A percentile compares a stretch with the other conserved stretches of the same genome.
phyloP scores from a whole-genome alignment of 2,329 filamentous ascomycete genomes.

The Cadophora luteo-olivacea region DNA sequence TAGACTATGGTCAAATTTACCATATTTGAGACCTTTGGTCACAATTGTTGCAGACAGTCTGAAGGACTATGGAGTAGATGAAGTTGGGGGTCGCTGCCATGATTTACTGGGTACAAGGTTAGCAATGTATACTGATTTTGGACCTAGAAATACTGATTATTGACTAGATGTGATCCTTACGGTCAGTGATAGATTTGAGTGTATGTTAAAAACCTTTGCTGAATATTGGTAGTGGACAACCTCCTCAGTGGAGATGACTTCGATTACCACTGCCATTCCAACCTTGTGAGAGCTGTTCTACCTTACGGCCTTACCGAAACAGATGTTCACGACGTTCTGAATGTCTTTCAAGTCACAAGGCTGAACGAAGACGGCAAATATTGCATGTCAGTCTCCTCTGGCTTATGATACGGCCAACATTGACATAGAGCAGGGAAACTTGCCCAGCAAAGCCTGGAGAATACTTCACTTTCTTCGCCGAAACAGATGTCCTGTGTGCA shows the following conservation, averaged over 20 bases:
- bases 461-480: constrained; percentile 76
- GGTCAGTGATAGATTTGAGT: constrained; percentile 40
- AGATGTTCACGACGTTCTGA: constrained; percentile 85
- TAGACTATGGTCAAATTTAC: constrained; percentile 78
- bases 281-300: constrained; percentile 75
- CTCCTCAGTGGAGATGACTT: constrained; percentile 75
- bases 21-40: constrained; percentile 76
- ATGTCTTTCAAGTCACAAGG: constrained; percentile 85
- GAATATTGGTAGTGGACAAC: constrained; percentile 61
- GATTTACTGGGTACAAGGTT: constrained; percentile 75
- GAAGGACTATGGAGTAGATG: constrained; percentile 63
- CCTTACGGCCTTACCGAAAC: constrained; percentile 72
- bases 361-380: constrained; percentile 75
- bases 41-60: constrained; percentile 76
- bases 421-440: constrained; percentile 45
- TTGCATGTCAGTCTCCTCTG: constrained; percentile 61
- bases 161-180: constrained; percentile 76
- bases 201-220: constrained; percentile 1
- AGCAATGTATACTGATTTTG: neutral
- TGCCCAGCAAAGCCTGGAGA: constrained; percentile 53
- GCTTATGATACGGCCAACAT: neutral
- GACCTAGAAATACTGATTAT: neutral
- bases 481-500: constrained; percentile 71
- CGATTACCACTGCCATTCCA: constrained; percentile 86
- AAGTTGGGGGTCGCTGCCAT: constrained; percentile 72